A percentile compares a stretch with the other conserved stretches of the same genome.
Evolutionary conservation across 1,284 basidiomycete species (phyloP).

Genomic region (Marasmius fiardii): DNA sequence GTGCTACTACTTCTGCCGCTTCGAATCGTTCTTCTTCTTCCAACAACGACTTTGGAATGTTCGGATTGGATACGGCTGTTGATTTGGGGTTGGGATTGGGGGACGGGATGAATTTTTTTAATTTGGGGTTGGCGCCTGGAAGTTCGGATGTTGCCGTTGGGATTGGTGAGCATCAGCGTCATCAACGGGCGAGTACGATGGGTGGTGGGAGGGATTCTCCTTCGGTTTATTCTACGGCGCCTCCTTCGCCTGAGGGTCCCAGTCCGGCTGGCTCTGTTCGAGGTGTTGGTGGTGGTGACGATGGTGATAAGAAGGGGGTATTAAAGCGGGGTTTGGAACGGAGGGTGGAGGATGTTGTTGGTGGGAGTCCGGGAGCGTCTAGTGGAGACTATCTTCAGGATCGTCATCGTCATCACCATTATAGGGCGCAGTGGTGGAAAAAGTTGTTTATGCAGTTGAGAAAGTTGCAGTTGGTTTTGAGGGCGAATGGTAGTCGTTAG

Average conservation of each 20-base stretch:
- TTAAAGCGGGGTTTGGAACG: too few relatives aligned
- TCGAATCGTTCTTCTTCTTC: slow-evolving; percentile 11
- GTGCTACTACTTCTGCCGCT: neutral
- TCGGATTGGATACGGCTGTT: slow-evolving; percentile 29
- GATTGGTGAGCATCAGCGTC: too few relatives aligned
- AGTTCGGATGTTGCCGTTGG: neutral
- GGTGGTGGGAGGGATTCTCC: slow-evolving; percentile 27
- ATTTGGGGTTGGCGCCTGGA: slow-evolving; percentile 28
- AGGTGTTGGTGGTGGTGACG: too few relatives aligned
- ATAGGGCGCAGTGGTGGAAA: slow-evolving; percentile 29
- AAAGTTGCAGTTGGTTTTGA: slow-evolving; percentile 19
- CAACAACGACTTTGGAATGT: slow-evolving; percentile 27
- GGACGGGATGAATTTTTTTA: slow-evolving; percentile 32
- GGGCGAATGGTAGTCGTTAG: neutral
- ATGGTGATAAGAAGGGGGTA: too few relatives aligned
- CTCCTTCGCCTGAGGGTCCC: slow-evolving; percentile 22
- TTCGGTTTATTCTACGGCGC: slow-evolving; percentile 33
- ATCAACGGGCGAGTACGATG: slow-evolving; percentile 11
- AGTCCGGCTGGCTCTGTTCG: slow-evolving; percentile 1
- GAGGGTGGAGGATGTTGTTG: too few relatives aligned
- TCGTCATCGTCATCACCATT: too few relatives aligned
- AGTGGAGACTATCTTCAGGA: too few relatives aligned
- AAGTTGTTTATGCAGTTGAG: slow-evolving; percentile 26
- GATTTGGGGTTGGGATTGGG: slow-evolving; percentile 32
- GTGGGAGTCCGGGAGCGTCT: too few relatives aligned